Base-by-base conservation (phyloP, 2,329 filamentous ascomycete genomes). In the Penicillium sp. region DNA sequence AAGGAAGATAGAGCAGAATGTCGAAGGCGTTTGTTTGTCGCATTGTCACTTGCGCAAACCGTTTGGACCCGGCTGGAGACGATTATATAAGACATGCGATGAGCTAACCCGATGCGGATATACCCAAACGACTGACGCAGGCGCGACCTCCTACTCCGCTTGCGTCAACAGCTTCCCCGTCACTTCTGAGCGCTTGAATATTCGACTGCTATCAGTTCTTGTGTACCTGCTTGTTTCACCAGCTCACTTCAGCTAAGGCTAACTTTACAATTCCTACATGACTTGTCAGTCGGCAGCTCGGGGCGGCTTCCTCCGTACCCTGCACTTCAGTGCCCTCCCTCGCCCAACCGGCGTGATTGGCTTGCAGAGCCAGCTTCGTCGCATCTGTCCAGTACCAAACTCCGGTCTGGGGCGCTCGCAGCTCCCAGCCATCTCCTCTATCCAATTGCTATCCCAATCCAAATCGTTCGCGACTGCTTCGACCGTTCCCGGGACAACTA, bases 201-300 rank as follows among this genome's bases (percentile, higher is more conserved):
- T 36, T 39, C 19, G 19, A 34, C 34, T 56, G 18, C 36, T 10
- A 16, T 8, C 14, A 35, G 8, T 34, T n/a, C 34, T 19, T 11
- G n/a, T 7, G 1, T 26, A 23, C 14, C 18, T 2, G 6, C 10
- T 13, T 29, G 4, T 16, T 29, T 16, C 13, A 29, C 3, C 0
- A 36, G 4, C 16, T 23, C 23, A n/a, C 18, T 42, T 2, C 8
- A 47, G 27, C 18, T 42, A 13, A 30, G 11, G 23, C 7, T 27
- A 16, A 26, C 29, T 11, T 16, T 8, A 39, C 35, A 43, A 36
- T 29, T 7, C 23, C 18, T 36, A 44, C 27, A 75, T 75, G 73
- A 59, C 65, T 63, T 60, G 68, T 23, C 67, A 65, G 52, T 57
- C 70, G 34, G 64, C 65, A 50, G 64, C 62, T 52, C 67, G 71